Base-by-base conservation (phyloP, 208 protist genomes). In the Leishmania major region DNA sequence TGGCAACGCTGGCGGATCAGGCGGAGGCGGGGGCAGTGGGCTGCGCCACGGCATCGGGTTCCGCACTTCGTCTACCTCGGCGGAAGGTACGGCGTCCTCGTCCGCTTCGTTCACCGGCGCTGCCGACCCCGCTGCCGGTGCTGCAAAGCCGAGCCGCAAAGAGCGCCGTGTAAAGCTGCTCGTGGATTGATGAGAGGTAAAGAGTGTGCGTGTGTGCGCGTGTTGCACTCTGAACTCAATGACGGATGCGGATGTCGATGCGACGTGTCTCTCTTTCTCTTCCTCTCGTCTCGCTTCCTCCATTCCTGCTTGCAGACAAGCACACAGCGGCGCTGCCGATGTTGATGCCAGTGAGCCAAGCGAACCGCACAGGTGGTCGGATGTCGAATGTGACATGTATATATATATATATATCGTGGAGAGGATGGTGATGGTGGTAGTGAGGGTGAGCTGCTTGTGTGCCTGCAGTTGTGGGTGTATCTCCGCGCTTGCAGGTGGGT, bases 121-220 rank as follows among this genome's bases (percentile, higher is more conserved):
- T 13, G 28, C 22, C 19, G 75, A 43, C 31, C 31, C 35, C 28
- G 72, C 62, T 53, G 80, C 31, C 53, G 75, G 82, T 22, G 67
- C 62, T 7, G 79, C 53, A n/a, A 45, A 73, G 43, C 53, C 77
- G n/a, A 66, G 70, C 35, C 79, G 81, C 5, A 86, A 87, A 78
- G 89, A 90, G 82, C 75, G 83, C 1, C 81, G 89, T 22, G 91
- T 94, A 17, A 94, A 85, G 55, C 83, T 94, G 55, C 62, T 94
- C 3, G 79, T 89, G 60, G 89, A 94, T 82, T 91, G 81, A 87
- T 45, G 69, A 78, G 31, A 28, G 45, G 35, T 71, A 0, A 71
- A 28, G 51, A 31, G 47, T 59, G 1, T 43, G 15, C 22, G 28
- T 55, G 43, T 75, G 71, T 64, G 74, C 19, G 53, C 25, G 19